These are phyloP conservation scores for Macrolepiota fuliginosa DNA, from an alignment of 768 basidiomycete genomes.

Conservation along the genomic window DNA sequence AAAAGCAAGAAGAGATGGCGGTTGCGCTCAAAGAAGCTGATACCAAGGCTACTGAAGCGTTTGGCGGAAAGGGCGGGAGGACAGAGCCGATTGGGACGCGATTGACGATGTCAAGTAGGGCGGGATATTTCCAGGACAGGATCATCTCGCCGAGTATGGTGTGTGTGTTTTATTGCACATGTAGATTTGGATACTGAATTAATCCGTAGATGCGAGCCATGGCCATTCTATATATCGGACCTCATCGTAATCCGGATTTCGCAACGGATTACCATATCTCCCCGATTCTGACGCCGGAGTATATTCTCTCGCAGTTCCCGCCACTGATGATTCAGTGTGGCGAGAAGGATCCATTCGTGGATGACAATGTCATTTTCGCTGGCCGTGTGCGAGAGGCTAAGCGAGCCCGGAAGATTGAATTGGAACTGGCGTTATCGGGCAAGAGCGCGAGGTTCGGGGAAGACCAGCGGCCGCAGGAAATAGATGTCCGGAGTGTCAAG, in stretches of 20 bases:
- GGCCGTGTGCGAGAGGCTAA: slow-evolving; percentile 96
- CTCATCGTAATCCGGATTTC: slow-evolving; percentile 92
- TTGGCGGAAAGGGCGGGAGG: slow-evolving; percentile 19
- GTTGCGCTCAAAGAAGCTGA: slow-evolving; percentile 51
- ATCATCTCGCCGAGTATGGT: slow-evolving; percentile 97
- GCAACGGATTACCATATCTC: slow-evolving; percentile 94
- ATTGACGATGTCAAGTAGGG: slow-evolving; percentile 92
- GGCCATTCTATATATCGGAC: slow-evolving; percentile 97
- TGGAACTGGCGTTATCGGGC: slow-evolving; percentile 59
- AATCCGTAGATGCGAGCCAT: slow-evolving; percentile 94
- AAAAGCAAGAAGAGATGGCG: slow-evolving; percentile 50
- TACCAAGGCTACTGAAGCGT: slow-evolving; percentile 37
- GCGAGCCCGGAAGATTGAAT: slow-evolving; percentile 71
- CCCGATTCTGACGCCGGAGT: slow-evolving; percentile 83
- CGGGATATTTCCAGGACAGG: slow-evolving; percentile 90
- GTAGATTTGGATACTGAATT: slow-evolving; percentile 6
- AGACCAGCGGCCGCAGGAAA: slow-evolving; percentile 56
- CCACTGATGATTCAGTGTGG: slow-evolving; percentile 93
- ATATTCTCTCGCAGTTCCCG: slow-evolving; percentile 89
- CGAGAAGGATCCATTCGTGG: slow-evolving; percentile 92
- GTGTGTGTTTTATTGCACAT: slow-evolving; percentile 26
- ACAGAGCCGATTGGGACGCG: slow-evolving; percentile 75
- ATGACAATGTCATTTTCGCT: slow-evolving; percentile 96
- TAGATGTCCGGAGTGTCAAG: slow-evolving; percentile 29
- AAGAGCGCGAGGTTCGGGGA: slow-evolving; percentile 65